Evolutionary conservation across 306 rosid genomes (phyloP), one percentile per base, ranked within the genome.

Genomic region (Delonix regia): DNA sequence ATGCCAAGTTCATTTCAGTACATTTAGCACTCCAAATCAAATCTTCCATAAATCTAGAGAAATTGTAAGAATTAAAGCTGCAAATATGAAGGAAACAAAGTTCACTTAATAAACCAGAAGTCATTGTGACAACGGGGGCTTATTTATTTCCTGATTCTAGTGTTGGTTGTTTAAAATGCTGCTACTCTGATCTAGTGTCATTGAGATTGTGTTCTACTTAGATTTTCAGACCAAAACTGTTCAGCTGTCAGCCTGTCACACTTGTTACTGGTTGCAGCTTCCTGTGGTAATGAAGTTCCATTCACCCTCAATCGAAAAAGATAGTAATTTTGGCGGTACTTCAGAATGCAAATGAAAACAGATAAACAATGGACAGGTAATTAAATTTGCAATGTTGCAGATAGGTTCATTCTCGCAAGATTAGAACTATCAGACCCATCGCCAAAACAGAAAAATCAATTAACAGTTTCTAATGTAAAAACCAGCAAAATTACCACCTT

Each of bases 351-450:
- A 15, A 3, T n/a, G 64, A 21, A 36, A 48, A 33, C 48, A 39
- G 4, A 38, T 28, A 34, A 16, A 8, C 0, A 44, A 34, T 45
- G 7, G 56, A 11, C 12, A 21, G 13, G 62, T 33, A 42, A 15
- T 51, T 19, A 67, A 78, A 78, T 47, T 45, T 57, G 0, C 66
- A 82, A 77, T 18, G 3, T 71, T 55, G 68, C 61, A 52, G 47
- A 59, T 38, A 57, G 74, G 51, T 57, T 78, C 63, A 18, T 33
- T 45, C 45, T 64, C 34, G 21, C 69, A 63, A 28, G 22, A 7
- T 47, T 27, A 78, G 18, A 56, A 66, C 19, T 25, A 72, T 69
- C 36, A 16, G 24, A 67, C 27, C 61, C 12, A 73, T 66, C 59
- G 41, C 8, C 53, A 4, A 7, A 30, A 39, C 7, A 68, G 28